Evolutionary conservation across 2,329 filamentous ascomycete genomes (phyloP).

Genomic region (Diaporthe citrichinensis): DNA sequence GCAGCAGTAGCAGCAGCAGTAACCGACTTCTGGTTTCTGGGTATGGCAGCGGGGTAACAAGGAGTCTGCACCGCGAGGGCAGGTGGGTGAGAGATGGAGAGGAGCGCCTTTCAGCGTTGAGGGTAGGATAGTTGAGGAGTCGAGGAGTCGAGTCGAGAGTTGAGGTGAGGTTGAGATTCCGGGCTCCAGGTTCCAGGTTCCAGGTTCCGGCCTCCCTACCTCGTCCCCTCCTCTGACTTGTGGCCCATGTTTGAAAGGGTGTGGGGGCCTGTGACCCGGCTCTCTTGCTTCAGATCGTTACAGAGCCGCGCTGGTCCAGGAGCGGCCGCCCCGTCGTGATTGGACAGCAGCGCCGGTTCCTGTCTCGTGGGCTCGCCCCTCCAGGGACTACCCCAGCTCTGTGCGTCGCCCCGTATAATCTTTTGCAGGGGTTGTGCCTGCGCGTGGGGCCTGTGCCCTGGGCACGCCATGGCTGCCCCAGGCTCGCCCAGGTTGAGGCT

Average conservation of each 20-base stretch:
- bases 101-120: background rate
- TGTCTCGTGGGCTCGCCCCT: constrained; percentile 38
- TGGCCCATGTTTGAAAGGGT: constrained; percentile 35
- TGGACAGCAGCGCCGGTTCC: constrained; percentile 28
- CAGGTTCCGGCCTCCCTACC: background rate
- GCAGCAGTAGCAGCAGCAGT: background rate
- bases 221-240: constrained; percentile 4
- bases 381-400: constrained; percentile 9
- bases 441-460: constrained; percentile 1
- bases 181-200: background rate
- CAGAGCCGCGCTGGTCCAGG: constrained; percentile 39
- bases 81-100: background rate
- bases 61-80: background rate
- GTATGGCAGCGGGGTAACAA: background rate
- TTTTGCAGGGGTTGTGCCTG: constrained; percentile 18
- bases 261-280: constrained; percentile 32
- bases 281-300: constrained; percentile 41
- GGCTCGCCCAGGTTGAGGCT: constrained; percentile 34
- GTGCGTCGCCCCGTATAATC: constrained; percentile 20
- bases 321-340: constrained; percentile 31
- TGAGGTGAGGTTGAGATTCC: constrained; percentile 7
- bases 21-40: constrained; percentile 1
- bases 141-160: background rate
- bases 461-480: constrained; percentile 9
- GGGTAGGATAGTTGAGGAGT: background rate